Evolutionary conservation across 495 filamentous ascomycete genomes (phyloP), one percentile per base, ranked within the genome.

Genomic region (Xylaria longipes): DNA sequence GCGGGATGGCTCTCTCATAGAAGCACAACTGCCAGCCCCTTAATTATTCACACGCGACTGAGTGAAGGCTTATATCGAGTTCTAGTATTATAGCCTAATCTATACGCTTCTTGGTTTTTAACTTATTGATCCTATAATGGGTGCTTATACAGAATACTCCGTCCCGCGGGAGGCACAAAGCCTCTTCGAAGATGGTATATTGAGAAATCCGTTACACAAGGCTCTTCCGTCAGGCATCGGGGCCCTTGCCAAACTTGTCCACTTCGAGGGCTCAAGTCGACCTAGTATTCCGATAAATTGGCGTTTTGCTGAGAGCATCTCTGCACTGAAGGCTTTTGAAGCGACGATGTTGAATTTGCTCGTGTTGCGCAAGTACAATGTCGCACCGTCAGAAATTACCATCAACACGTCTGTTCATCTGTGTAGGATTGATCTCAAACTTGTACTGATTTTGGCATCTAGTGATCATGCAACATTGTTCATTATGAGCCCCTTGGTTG

Each of bases 221-320:
- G 57, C 54, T 31, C 58, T 76, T 4, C 75, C 77, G 8, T 37
- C 65, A 1, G 67, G 17, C 8, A 54, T 69, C 5, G 60, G 58
- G 41, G 27, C 46, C 20, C 14, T 50, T 5, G 65, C 65, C 29
- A 48, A 57, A 57, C 39, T 39, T 27, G 65, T 71, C 6, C 41
- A 39, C 33, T 80, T 75, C 62, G 73, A 70, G 31, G 78, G 79
- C 6, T 65, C 65, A 29, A 43, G 8, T 1, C 29, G 20, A 12
- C 78, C 79, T 0, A 72, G 37, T 48, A 50, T 81, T 5, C 80
- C 79, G 12, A 76, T 81, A 76, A 78, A 76, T 39, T 80, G 80
- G 79, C 72, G 80, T 20, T 75, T 80, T 54, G 76, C 80, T 4
- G 79, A 80, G 57, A 76, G 74, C 56, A 74, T 80, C 17, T 74